Percentiles rank a stretch among this genome's conserved stretches.
Evolutionary conservation across 2,329 filamentous ascomycete species (phyloP).

Genomic region (Colletotrichum tropicale): DNA sequence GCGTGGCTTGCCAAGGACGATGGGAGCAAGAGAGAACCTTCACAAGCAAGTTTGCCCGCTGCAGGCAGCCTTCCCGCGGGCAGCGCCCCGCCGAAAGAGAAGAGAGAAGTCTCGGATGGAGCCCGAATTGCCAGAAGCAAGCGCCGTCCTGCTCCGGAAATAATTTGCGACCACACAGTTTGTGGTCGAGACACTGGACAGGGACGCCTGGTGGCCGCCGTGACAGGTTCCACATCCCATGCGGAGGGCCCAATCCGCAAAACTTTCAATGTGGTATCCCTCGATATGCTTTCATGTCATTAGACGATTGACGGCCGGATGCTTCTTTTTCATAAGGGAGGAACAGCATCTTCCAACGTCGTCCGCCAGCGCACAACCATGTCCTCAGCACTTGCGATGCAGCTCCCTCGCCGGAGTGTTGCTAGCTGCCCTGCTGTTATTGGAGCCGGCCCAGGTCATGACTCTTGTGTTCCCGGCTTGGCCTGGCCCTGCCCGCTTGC

Average conservation of each 20-base stretch:
- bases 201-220: neutral
- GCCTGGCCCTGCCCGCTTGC: neutral
- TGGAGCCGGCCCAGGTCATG: neutral
- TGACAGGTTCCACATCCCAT: neutral
- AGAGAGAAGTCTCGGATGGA: neutral
- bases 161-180: neutral
- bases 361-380: neutral
- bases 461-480: neutral
- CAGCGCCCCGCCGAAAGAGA: neutral
- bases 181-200: neutral
- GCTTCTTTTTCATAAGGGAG: neutral
- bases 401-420: neutral
- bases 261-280: neutral
- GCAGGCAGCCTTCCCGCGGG: neutral
- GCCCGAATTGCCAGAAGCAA: neutral
- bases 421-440: neutral
- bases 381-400: neutral
- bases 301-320: neutral
- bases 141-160: neutral
- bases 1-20: neutral
- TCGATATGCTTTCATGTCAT: neutral
- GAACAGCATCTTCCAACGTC: neutral
- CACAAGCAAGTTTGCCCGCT: neutral
- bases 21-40: neutral
- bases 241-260: neutral